phyloP scores from a whole-genome alignment of 2,329 filamentous ascomycete species.

The Plenodomus biglobosus region DNA sequence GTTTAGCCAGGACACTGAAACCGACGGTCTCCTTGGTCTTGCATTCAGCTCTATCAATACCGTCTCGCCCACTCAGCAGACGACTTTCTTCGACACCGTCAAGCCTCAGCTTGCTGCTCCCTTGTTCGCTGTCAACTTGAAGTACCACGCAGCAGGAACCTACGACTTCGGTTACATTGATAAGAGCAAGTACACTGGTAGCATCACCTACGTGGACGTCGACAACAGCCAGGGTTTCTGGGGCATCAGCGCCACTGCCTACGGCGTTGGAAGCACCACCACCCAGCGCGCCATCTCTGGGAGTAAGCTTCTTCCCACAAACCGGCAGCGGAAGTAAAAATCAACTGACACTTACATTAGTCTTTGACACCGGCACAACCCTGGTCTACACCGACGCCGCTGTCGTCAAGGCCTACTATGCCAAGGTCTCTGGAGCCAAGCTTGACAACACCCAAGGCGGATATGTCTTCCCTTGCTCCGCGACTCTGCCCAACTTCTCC shows the following conservation, averaged over 20 bases:
- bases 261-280: constrained; percentile 53
- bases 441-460: constrained; percentile 55
- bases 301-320: constrained; percentile 30
- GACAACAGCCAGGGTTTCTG: constrained; percentile 64
- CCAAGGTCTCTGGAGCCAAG: constrained; percentile 55
- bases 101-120: constrained; percentile 53
- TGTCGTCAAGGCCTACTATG: constrained; percentile 63
- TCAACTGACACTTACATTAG: background rate
- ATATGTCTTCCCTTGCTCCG: constrained; percentile 57
- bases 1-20: constrained; percentile 56
- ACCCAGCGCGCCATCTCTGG: constrained; percentile 50
- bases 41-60: constrained; percentile 63
- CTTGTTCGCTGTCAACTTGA: constrained; percentile 61
- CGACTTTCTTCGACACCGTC: constrained; percentile 64
- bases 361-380: constrained; percentile 72
- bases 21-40: constrained; percentile 63
- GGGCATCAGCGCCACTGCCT: constrained; percentile 61
- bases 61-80: constrained; percentile 53
- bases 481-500: constrained; percentile 56
- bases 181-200: constrained; percentile 58
- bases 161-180: constrained; percentile 65
- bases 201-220: constrained; percentile 59
- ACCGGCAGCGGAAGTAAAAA: background rate
- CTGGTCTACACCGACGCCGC: constrained; percentile 60
- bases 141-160: constrained; percentile 52